Base-by-base conservation (phyloP, 371 early-diverging fungal genomes). In the Rhizomucor miehei region DNA sequence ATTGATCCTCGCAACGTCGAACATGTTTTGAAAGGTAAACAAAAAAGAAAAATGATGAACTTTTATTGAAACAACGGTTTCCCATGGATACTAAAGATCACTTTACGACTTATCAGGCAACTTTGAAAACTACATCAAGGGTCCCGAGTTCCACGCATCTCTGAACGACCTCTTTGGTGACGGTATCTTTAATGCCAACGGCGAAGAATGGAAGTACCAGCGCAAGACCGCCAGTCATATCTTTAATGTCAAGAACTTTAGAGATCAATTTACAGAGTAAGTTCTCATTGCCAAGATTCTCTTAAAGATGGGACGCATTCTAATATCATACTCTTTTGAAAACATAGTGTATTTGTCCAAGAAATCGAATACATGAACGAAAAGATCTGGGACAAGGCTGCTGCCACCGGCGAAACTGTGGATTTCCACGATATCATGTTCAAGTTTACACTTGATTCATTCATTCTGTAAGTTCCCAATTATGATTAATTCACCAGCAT, bases 161-260 rank as follows among this genome's bases (percentile, higher is more conserved):
- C 21, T 72, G 41, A 25, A 51, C 5, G 79, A 84, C 14, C 48
- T 88, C 3, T 68, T 89, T 13, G 90, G 89, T 2, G 64, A 88
- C 52, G 90, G 90, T 44, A 90, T 90, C 54, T 90, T 90, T 62
- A 80, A 79, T 60, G 71, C 77, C 2, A 86, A 88, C 59, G 89
- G 89, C 9, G 73, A 81, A 25, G 34, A 68, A 0, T 88, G 89
- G 89, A 78, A 66, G 52, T 75, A 69, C 47, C 87, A 88, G 52
- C 67, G 89, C 29, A 90, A 89, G 67, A 73, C 81, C 0, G 84
- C 87, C 13, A 73, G 82, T 45, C 75, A 77, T 38, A 83, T 90
- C 14, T 91, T 90, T 57, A 84, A 77, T 36, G 87, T 83, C 52
- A 82, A 77, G 61, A 89, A 88, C 60, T 89, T 88, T 51, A 78